phyloP scores from a whole-genome alignment of 2,329 filamentous ascomycete species.

The Paecilomyces dactylethromorphus region DNA sequence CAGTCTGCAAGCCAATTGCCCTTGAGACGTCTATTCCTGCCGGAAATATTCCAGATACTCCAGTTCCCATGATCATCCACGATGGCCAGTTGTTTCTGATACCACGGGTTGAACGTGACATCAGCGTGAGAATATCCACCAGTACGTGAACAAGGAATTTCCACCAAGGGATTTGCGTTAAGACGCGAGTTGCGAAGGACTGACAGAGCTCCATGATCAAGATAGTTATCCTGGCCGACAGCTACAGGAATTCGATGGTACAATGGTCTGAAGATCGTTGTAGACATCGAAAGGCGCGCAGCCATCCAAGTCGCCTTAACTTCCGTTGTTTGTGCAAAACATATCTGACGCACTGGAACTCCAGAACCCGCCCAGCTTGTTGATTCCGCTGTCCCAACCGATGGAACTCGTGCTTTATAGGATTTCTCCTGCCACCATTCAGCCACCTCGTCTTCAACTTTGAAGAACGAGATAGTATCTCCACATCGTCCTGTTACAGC shows the following conservation, averaged over 20 bases:
- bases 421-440: conserved; percentile 12
- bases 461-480: conserved; percentile 41
- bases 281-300: conserved; percentile 41
- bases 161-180: conserved; percentile 41
- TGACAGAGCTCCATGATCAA: conserved; percentile 3
- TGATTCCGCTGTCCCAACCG: conserved; percentile 34
- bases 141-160: conserved; percentile 36
- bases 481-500: conserved; percentile 38
- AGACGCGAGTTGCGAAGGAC: conserved; percentile 34
- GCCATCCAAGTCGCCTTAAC: conserved; percentile 42
- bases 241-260: conserved; percentile 25
- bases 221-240: conserved; percentile 10
- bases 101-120: conserved; percentile 55
- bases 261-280: conserved; percentile 42
- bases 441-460: conserved; percentile 21
- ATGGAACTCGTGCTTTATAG: conserved; percentile 31
- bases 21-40: conserved; percentile 21
- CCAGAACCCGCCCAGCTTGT: conserved; percentile 44
- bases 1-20: conserved; percentile 20
- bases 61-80: conserved; percentile 49
- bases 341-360: conserved; percentile 49
- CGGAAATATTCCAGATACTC: conserved; percentile 43
- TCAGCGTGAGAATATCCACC: conserved; percentile 46
- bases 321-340: conserved; percentile 42
- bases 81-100: conserved; percentile 50